Evolutionary conservation across 164 flowering plant genomes (phyloP).

Genomic region (Magnolia kwangsiensis): DNA sequence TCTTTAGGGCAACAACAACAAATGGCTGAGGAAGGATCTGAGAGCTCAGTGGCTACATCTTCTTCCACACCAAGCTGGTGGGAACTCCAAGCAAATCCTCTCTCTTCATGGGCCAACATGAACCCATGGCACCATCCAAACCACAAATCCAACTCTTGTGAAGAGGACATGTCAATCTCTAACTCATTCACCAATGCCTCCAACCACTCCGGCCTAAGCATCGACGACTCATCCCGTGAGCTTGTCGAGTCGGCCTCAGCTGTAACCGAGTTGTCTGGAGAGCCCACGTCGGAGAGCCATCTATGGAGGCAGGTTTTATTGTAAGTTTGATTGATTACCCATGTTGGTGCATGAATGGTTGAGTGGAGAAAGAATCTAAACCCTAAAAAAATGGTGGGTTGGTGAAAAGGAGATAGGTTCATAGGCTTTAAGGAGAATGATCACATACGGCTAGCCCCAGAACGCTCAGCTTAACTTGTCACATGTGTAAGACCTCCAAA

Average conservation of each 20-base stretch:
- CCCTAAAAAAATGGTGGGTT: background rate
- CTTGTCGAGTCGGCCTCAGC: constrained; percentile 32
- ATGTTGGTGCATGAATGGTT: constrained; percentile 9
- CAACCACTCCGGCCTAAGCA: constrained; percentile 43
- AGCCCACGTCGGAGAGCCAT: constrained; percentile 34
- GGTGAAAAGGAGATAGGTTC: constrained; percentile 7
- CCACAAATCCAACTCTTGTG: constrained; percentile 43
- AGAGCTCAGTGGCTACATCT: constrained; percentile 40
- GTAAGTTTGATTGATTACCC: constrained; percentile 33
- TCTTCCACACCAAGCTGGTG: constrained; percentile 40
- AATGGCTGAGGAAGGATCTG: constrained; percentile 53
- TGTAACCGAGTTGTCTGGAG: constrained; percentile 26
- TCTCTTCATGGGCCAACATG: constrained; percentile 31
- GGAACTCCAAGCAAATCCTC: constrained; percentile 37
- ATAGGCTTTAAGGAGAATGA: background rate
- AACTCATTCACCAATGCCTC: constrained; percentile 49
- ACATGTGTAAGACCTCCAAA: no score
- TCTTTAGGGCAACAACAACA: background rate
- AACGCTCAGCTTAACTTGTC: no score
- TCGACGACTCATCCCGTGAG: constrained; percentile 31
- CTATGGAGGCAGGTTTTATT: constrained; percentile 49
- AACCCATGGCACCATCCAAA: constrained; percentile 34
- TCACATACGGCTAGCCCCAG: background rate
- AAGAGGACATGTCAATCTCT: constrained; percentile 54
- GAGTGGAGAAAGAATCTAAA: constrained; percentile 17